These are phyloP conservation scores for Lolium rigidum DNA, from an alignment of 176 grass and related monocot species.

Conservation along the genomic window DNA sequence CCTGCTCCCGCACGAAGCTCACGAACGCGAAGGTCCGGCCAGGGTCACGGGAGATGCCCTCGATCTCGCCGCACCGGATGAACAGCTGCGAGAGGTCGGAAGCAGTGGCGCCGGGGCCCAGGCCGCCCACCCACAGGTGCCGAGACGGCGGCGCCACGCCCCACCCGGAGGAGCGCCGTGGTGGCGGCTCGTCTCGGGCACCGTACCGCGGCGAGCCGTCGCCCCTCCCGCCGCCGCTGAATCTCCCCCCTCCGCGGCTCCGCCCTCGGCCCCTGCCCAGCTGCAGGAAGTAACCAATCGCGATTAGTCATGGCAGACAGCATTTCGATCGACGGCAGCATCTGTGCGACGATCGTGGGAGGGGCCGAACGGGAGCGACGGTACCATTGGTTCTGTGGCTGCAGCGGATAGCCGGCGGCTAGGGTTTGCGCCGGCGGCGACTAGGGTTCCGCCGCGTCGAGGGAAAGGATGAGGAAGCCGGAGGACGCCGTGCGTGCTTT, in stretches of 20 bases:
- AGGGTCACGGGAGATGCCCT: constrained; percentile 57
- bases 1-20: constrained; percentile 65
- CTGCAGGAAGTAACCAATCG: constrained; percentile 40
- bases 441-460: constrained; percentile 40
- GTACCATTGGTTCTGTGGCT: constrained; percentile 36
- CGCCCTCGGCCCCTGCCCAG: constrained; percentile 55
- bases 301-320: constrained; percentile 19
- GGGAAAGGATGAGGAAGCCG: neutral
- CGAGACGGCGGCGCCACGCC: constrained; percentile 79
- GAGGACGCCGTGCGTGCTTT: too few species aligned
- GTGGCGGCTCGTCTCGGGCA: constrained; percentile 25
- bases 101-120: constrained; percentile 52
- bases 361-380: neutral
- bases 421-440: constrained; percentile 33
- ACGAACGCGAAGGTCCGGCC: constrained; percentile 84
- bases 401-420: neutral
- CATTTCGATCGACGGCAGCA: constrained; percentile 5
- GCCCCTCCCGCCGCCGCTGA: constrained; percentile 38
- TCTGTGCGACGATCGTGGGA: neutral
- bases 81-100: constrained; percentile 70
- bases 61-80: constrained; percentile 67
- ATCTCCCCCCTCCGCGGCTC: constrained; percentile 36
- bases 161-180: constrained; percentile 56
- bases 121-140: constrained; percentile 88
- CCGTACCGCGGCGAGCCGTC: constrained; percentile 17